These are phyloP conservation scores for Capsella rubella DNA, from an alignment of 441 rosid species.

Conservation along the genomic window DNA sequence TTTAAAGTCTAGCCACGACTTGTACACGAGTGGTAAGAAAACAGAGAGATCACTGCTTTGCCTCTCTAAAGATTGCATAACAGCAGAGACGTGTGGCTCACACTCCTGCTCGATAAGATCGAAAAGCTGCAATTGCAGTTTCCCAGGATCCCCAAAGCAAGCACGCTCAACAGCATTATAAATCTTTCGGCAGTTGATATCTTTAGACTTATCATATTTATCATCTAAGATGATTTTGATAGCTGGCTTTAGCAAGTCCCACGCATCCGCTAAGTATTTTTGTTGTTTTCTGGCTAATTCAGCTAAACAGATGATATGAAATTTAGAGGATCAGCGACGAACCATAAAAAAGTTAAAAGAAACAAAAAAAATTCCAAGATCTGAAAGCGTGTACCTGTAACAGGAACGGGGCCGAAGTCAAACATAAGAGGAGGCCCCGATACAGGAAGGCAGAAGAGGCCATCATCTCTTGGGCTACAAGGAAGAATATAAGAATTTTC, in stretches of 20 bases:
- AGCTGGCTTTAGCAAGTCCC: slow-evolving; percentile 3
- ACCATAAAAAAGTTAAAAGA: background rate
- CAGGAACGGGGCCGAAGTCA: too few species aligned
- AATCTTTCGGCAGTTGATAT: too few species aligned
- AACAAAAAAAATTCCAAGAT: too few species aligned
- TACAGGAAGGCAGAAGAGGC: too few species aligned
- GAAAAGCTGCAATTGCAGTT: background rate
- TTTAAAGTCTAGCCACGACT: background rate
- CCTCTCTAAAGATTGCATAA: background rate
- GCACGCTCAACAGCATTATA: too few species aligned
- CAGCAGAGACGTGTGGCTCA: background rate
- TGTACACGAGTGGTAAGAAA: slow-evolving; percentile 10
- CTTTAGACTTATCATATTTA: background rate
- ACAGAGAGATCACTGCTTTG: background rate
- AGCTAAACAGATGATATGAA: background rate
- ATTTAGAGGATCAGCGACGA: background rate
- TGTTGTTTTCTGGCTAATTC: background rate
- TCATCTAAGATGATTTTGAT: background rate
- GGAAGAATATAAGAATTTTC: too few species aligned
- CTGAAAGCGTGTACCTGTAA: too few species aligned
- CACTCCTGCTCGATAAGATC: slow-evolving; percentile 3
- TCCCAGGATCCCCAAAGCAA: background rate
- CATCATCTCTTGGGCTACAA: too few species aligned
- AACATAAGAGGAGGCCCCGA: too few species aligned
- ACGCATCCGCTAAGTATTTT: background rate